Evolutionary conservation across 2,329 filamentous ascomycete species (phyloP), one percentile per base, ranked within the genome.

Genomic region (Berkeleyomyces basicola): DNA sequence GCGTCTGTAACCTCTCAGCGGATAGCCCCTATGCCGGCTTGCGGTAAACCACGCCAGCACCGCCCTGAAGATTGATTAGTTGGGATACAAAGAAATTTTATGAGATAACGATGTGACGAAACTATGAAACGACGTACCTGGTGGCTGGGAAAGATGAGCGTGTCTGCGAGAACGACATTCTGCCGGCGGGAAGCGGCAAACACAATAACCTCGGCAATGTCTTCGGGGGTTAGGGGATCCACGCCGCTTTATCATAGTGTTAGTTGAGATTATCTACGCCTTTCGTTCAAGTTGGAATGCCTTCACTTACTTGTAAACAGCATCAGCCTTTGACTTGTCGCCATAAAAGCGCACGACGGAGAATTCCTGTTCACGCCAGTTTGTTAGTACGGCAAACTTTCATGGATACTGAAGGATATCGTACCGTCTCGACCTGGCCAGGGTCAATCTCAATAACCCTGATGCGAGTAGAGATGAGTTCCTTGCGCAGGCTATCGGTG

Each of bases 91-190:
- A n/a, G 31, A 37, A n/a, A 39, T 3, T 16, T 9, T 16, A 23
- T 40, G 40, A 7, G 23, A 23, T 4, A 3, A 2, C 9, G 33
- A 39, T n/a, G 5, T 53, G 33, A 7, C 40, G 9, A 16, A n/a
- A 40, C 55, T 72, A 79, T 74, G 33, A 51, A 31, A 10, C 16
- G 10, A 90, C 57, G 5, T 57, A 64, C 90, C 81, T 96, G 91
- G 71, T 96, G 90, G 69, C 86, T 93, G 4, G 91, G 91, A 74
- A 87, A 96, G 61, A 96, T 78, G 65, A 96, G 75, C 4, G 88
- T 87, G 74, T 96, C 91, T 23, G 91, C 91, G 67, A 96, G 74
- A 23, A 96, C 89, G 4, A 96, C 89, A 71, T 96, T 96, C 75
- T 96, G 89, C 68, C 86, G 82, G 69, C 91, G 82, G 3, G 87